Evolutionary conservation across 78 protist species (phyloP).

Genomic region (Dictyostelium purpureum): DNA sequence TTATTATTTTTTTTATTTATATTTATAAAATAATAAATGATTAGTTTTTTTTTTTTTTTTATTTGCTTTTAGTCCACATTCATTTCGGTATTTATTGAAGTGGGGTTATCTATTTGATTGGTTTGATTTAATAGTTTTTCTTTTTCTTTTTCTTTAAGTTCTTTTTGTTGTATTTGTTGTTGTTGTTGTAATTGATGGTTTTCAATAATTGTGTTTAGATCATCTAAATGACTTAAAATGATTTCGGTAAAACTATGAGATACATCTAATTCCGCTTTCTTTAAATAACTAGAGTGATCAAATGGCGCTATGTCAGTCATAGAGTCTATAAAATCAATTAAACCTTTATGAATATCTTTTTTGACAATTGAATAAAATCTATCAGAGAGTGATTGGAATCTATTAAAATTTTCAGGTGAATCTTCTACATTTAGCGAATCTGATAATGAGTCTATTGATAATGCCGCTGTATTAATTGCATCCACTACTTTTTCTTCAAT

Average conservation of each 20-base stretch:
- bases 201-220: conserved; percentile 16
- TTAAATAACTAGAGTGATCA: conserved; percentile 62
- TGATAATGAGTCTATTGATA: conserved; percentile 21
- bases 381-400: conserved; percentile 48
- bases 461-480: conserved; percentile 58
- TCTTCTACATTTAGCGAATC: conserved; percentile 22
- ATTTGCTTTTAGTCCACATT: not conserved
- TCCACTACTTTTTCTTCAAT: conserved; percentile 65
- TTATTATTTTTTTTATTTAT: not conserved
- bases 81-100: no score
- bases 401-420: not conserved
- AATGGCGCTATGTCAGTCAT: conserved; percentile 76
- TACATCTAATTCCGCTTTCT: conserved; percentile 51
- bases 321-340: conserved; percentile 70
- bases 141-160: not conserved
- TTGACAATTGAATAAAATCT: conserved; percentile 34
- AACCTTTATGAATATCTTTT: conserved; percentile 61
- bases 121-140: not conserved
- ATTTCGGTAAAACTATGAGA: conserved; percentile 54
- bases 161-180: not conserved
- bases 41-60: not conserved
- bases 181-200: not conserved
- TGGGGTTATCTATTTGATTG: no score
- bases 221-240: conserved; percentile 27
- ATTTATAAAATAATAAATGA: no score